Evolutionary conservation across 371 early-diverging fungal genomes (phyloP).

Genomic region (Mortierella sp.): DNA sequence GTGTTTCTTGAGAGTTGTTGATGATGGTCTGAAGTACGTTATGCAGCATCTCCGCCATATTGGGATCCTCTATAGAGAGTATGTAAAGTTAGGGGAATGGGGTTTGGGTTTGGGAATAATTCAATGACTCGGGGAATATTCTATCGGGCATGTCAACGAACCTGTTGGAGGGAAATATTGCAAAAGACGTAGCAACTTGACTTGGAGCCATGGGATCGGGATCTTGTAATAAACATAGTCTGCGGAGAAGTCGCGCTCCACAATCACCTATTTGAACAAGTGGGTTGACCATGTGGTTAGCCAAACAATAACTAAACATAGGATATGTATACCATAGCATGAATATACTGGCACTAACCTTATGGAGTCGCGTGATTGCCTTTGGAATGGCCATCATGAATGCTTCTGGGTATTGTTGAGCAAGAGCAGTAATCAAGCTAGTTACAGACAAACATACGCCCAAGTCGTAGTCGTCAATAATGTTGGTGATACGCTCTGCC

Average conservation of each 20-base stretch:
- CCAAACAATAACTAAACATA: neutral
- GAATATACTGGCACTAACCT: constrained; percentile 60
- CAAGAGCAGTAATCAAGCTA: constrained; percentile 88
- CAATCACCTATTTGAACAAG: constrained; percentile 73
- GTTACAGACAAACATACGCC: constrained; percentile 90
- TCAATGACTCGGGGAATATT: too few species aligned
- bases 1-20: constrained; percentile 85
- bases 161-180: constrained; percentile 96
- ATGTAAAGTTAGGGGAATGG: neutral
- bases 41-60: constrained; percentile 73
- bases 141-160: constrained; percentile 43
- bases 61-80: constrained; percentile 62
- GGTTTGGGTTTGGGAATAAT: neutral
- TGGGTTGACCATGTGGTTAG: neutral
- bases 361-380: constrained; percentile 84
- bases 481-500: constrained; percentile 83
- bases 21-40: constrained; percentile 85
- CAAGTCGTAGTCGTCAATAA: constrained; percentile 91
- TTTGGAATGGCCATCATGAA: constrained; percentile 80
- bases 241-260: constrained; percentile 84
- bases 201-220: constrained; percentile 97
- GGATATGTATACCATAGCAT: neutral
- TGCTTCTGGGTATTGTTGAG: constrained; percentile 89
- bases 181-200: constrained; percentile 92
- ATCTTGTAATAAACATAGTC: constrained; percentile 98